phyloP scores from a whole-genome alignment of 352 stramenopile species.

The Phytopythium kandeliae region DNA sequence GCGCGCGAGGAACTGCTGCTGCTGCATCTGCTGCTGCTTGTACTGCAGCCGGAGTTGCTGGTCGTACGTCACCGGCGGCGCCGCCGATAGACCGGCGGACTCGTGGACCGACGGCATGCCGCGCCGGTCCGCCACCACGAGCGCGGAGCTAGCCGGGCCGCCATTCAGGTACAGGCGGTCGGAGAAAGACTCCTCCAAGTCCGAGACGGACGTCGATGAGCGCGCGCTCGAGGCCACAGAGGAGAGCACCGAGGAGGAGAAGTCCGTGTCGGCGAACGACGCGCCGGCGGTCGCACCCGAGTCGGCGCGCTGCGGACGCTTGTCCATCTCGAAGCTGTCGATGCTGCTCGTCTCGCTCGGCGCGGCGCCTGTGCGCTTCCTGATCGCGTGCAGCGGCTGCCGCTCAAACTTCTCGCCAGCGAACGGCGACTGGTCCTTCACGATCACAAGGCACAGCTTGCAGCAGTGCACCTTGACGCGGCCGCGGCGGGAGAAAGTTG shows the following conservation, averaged over 20 bases:
- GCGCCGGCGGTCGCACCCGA: slow-evolving; percentile 16
- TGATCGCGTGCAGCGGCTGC: slow-evolving; percentile 20
- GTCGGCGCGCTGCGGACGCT: slow-evolving; percentile 21
- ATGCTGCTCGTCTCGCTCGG: slow-evolving; percentile 9
- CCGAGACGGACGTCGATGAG: slow-evolving; percentile 38
- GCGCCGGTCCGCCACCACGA: slow-evolving; percentile 15
- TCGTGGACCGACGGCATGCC: slow-evolving; percentile 49
- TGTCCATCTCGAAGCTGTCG: slow-evolving; percentile 6
- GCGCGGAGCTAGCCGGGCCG: slow-evolving; percentile 11
- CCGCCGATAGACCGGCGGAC: too few species aligned
- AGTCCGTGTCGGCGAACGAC: slow-evolving; percentile 51
- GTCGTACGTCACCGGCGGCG: slow-evolving; percentile 25
- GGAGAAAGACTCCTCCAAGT: slow-evolving; percentile 37
- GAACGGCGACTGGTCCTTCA: slow-evolving; percentile 65
- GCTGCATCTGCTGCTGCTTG: slow-evolving; percentile 28
- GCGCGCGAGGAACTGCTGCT: slow-evolving; percentile 26
- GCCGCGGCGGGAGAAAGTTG: slow-evolving; percentile 41
- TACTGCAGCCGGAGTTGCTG: slow-evolving; percentile 23
- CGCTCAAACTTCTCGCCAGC: slow-evolving; percentile 39
- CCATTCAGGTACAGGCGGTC: slow-evolving; percentile 14
- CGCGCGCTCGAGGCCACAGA: slow-evolving; percentile 43
- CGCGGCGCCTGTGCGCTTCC: slow-evolving; percentile 13
- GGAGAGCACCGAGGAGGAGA: slow-evolving; percentile 49
- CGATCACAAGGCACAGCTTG: slow-evolving; percentile 66
- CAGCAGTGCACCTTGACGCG: slow-evolving; percentile 67